A percentile compares a stretch with the other conserved stretches of the same genome.
phyloP scores from a whole-genome alignment of 306 rosid genomes.

The Purshia tridentata region DNA sequence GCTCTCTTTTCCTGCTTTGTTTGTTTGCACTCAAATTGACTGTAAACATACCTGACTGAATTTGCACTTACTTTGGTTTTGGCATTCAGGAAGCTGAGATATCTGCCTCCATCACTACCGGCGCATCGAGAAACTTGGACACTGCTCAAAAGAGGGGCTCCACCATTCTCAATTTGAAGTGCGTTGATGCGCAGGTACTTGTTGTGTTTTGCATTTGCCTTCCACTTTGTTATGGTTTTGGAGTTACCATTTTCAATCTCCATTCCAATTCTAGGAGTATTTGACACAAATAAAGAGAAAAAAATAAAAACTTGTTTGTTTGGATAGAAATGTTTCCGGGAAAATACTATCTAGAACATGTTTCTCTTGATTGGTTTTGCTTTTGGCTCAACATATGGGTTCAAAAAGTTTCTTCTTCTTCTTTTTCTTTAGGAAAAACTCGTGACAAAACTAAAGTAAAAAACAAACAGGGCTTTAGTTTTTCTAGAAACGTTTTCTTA shows the following conservation, averaged over 20 bases:
- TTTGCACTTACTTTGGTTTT: neutral
- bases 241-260: neutral
- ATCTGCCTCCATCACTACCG: slow-evolving; percentile 75
- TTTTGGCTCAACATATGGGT: neutral
- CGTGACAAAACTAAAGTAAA: no score
- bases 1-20: neutral
- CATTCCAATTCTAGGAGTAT: neutral
- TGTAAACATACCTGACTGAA: slow-evolving; percentile 4
- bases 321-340: neutral
- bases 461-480: neutral
- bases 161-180: slow-evolving; percentile 84
- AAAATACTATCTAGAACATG: neutral
- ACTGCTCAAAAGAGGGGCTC: slow-evolving; percentile 86
- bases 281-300: neutral
- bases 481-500: neutral
- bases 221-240: neutral
- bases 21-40: neutral
- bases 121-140: slow-evolving; percentile 73
- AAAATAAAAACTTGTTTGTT: neutral
- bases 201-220: slow-evolving; percentile 8
- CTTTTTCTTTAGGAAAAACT: no score
- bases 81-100: slow-evolving; percentile 79
- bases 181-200: slow-evolving; percentile 84
- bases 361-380: neutral
- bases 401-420: neutral